These are phyloP conservation scores for Tricholoma sp. DNA, from an alignment of 768 basidiomycete species.

Conservation along the genomic window DNA sequence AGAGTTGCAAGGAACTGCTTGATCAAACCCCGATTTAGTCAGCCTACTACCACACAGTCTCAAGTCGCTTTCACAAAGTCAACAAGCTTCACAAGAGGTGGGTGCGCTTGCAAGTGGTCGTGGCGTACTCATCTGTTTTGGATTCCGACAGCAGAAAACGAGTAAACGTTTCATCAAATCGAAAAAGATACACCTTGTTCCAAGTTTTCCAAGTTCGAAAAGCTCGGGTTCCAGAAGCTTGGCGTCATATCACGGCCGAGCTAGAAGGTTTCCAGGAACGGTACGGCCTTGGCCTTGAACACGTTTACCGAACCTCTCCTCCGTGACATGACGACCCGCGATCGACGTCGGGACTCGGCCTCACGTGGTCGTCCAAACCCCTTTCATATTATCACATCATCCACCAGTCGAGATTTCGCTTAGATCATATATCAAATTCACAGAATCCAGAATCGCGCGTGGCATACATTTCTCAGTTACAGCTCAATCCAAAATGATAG, in stretches of 20 bases:
- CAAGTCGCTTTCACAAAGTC: not conserved
- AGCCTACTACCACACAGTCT: not conserved
- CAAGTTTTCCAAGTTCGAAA: not conserved
- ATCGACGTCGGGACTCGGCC: not conserved
- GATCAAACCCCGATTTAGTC: constrained; percentile 4
- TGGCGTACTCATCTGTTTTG: not conserved
- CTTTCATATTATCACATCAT: constrained; percentile 4
- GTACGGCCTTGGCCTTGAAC: not conserved
- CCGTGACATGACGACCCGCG: not conserved
- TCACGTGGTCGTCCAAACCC: not conserved
- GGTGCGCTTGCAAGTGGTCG: not conserved
- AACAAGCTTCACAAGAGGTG: not conserved
- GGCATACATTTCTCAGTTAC: too few relatives aligned
- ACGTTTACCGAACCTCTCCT: not conserved
- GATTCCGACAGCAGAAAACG: not conserved
- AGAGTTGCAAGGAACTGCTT: constrained; percentile 8
- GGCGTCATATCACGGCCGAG: not conserved
- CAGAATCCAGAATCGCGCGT: too few relatives aligned
- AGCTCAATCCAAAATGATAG: too few relatives aligned
- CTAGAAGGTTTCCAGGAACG: not conserved
- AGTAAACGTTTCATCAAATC: not conserved
- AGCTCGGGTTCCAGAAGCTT: not conserved
- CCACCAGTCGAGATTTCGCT: not conserved
- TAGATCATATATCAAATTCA: not conserved
- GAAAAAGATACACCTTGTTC: not conserved